Base-by-base conservation (phyloP, 2,329 filamentous ascomycete species). In the Diaporthe caulivora region DNA sequence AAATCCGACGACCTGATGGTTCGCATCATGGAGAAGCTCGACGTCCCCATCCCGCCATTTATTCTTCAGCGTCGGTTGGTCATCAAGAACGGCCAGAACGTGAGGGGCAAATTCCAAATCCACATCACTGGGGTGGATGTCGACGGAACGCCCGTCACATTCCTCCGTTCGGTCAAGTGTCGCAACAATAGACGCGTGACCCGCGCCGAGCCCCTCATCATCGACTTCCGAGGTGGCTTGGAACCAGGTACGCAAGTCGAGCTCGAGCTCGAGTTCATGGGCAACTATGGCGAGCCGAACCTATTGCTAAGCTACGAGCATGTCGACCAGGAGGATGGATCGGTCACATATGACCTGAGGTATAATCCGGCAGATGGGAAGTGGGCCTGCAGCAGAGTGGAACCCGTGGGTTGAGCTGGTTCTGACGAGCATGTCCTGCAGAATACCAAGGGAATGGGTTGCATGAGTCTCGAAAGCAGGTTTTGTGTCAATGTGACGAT, bases 201-300 rank as follows among this genome's bases (percentile, higher is more conserved):
- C 17, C 79, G 78, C 8, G 73, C 78, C 0, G 84, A 86, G 77
- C 85, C 83, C 0, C 86, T 86, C 37, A 53, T 75, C 0, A 80
- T 86, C 67, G 78, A 76, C 1, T 81, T 85, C 15, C 81, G 83
- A 15, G 79, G 78, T 3, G 75, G 75, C 0, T 60, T 81, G 1
- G 76, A 77, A 4, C 29, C 60, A 1, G 80, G 77, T 0, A 75
- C 76, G 4, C 40, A 77, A 3, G 65, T 85, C 26, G 81, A 80
- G n/a, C 76, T 86, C 0, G 82, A 84, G 29, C 76, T 87, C 4
- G 82, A 87, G 74, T 87, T 87, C 13, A 87, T 87, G 83, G 84
- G 86, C 0, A 81, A 87, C 68, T 87, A 87, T 40, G 80, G 81
- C 2, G 85, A 87, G 75, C 85, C 84, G 0, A 83, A 83, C 49